Base-by-base conservation (phyloP, 1,139 yeast species). In the Hansenula lynferdii region DNA sequence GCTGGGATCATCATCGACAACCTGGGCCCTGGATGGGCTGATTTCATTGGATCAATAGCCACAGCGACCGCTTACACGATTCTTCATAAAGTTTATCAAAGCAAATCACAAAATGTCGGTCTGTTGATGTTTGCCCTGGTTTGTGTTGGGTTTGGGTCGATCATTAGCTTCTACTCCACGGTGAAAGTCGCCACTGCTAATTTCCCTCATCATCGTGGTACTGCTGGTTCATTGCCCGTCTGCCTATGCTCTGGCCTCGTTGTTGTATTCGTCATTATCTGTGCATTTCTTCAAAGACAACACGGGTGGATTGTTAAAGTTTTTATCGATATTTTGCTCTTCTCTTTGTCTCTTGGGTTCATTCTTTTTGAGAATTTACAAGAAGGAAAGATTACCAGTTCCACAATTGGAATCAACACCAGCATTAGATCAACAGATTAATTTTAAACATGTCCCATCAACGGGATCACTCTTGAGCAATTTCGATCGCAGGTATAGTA, bases 171-270 rank as follows among this genome's bases (percentile, higher is more conserved):
- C 55, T 82, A 77, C 51, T 70, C 89, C 2, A 72, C 86, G 2
- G 68, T 83, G 42, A 83, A 82, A 47, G 80, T 83, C 8, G 75
- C 84, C 3, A 83, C 85, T 17, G 65, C 83, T 3, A 82, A 82
- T 54, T 83, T 82, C 48, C 89, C 90, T 0, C 62, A 71, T 26
- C 77, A 80, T 51, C 67, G 83, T 49, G 92, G 92, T 15, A 69
- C 79, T 5, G 90, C 90, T 5, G 79, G 80, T 5, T 78, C 82
- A 1, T 62, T 74, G 17, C 84, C 84, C 1, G 80, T 77, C 82
- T 25, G 62, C 76, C 3, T 77, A 70, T 54, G 85, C 83, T 0
- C 59, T 77, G 44, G 71, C 69, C 4, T 65, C 68, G 3, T 50
- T 64, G 41, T 33, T 63, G 10, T 65, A 58, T 37, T 62, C 69